phyloP scores from a whole-genome alignment of 495 filamentous ascomycete species.

The Aspergillus bertholletiae region DNA sequence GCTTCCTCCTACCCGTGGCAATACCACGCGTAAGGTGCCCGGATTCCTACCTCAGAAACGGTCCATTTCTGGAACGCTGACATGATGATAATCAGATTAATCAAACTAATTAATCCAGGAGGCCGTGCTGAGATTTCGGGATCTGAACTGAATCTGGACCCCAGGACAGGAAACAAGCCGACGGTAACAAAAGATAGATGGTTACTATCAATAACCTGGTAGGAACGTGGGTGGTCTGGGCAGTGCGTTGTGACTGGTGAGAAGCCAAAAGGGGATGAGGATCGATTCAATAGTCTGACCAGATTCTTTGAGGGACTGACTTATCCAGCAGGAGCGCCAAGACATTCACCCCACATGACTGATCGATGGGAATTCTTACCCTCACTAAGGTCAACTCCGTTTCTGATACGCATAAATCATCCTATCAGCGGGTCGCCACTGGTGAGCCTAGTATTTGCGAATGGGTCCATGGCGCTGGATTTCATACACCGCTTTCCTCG shows the following conservation, averaged over 20 bases:
- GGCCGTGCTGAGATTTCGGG: neutral
- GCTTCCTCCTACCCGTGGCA: neutral
- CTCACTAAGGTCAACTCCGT: neutral
- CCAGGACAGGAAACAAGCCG: neutral
- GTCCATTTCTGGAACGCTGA: conserved; percentile 39
- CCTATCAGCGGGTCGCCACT: neutral
- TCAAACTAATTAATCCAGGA: neutral
- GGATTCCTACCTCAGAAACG: conserved; percentile 34
- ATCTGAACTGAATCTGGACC: neutral
- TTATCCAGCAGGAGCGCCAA: neutral
- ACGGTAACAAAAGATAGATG: neutral
- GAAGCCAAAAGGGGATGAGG: neutral
- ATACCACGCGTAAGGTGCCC: neutral
- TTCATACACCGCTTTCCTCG: neutral
- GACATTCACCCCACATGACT: neutral
- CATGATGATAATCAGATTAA: conserved; percentile 19
- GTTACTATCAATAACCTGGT: neutral
- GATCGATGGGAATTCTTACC: neutral
- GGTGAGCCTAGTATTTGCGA: neutral
- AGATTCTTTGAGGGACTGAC: neutral
- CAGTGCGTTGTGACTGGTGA: neutral
- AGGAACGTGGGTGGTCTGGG: neutral
- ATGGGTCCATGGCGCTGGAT: neutral
- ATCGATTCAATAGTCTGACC: neutral
- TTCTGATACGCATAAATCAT: neutral